Evolutionary conservation across 2,329 filamentous ascomycete genomes (phyloP).

Genomic region (Nannizzia gypsea): DNA sequence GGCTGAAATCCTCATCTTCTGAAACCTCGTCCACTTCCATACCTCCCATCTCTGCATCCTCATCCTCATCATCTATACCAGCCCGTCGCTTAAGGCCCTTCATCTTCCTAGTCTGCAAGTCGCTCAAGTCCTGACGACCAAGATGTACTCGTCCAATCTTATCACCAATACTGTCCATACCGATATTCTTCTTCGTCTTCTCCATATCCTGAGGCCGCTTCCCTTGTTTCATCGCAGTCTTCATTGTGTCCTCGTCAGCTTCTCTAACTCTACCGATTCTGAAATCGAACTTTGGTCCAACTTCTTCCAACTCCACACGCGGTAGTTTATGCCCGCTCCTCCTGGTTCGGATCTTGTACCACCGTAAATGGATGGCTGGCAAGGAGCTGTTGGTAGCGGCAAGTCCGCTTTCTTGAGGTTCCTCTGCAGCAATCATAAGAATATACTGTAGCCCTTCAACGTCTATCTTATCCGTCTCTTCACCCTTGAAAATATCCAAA

Average conservation of each 20-base stretch:
- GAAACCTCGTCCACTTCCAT: conserved; percentile 34
- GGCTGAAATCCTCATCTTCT: conserved; percentile 21
- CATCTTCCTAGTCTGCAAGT: conserved; percentile 96
- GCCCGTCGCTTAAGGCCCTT: conserved; percentile 87
- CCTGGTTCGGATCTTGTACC: conserved; percentile 78
- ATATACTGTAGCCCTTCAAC: conserved; percentile 91
- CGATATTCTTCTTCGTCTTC: conserved; percentile 88
- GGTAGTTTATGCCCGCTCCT: conserved; percentile 77
- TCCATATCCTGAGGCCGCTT: conserved; percentile 47
- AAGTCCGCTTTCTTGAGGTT: conserved; percentile 32
- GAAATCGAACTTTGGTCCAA: conserved; percentile 89
- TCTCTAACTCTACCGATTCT: conserved; percentile 68
- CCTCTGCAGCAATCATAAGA: conserved; percentile 66
- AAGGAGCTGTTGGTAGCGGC: conserved; percentile 15
- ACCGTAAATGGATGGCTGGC: conserved; percentile 52
- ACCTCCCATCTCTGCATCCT: conserved; percentile 40
- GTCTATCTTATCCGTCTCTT: conserved; percentile 69
- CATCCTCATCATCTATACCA: conserved; percentile 47
- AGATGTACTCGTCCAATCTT: conserved; percentile 91
- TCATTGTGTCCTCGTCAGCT: conserved; percentile 66
- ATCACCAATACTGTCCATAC: conserved; percentile 82
- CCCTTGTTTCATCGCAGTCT: conserved; percentile 80
- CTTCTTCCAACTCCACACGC: conserved; percentile 85
- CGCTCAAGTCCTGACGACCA: conserved; percentile 74
- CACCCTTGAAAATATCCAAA: conserved; percentile 81